Conservation (phyloP, 306 rosid species). For the Acacia acuminata region DNA sequence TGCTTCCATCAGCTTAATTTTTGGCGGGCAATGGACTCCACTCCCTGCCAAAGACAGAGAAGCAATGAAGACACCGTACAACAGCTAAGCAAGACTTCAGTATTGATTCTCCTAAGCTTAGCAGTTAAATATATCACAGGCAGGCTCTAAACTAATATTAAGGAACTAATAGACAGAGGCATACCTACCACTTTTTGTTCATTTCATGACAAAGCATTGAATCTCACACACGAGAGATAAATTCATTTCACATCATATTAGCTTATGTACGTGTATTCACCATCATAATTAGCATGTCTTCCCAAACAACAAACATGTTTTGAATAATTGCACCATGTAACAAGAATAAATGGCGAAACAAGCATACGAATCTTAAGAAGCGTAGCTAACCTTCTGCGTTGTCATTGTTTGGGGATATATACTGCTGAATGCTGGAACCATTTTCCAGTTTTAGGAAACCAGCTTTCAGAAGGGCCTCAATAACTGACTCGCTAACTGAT, state of each 20-base stretch:
- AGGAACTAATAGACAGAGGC: neutral
- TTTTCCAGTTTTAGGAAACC: conserved; percentile 57
- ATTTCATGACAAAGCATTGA: conserved; percentile 5
- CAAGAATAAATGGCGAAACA: conserved; percentile 11
- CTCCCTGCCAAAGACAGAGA: conserved; percentile 42
- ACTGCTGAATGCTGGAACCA: conserved; percentile 63
- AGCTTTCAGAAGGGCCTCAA: conserved; percentile 67
- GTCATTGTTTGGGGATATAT: conserved; percentile 40
- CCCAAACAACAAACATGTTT: neutral
- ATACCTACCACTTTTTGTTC: conserved; percentile 1
- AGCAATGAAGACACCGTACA: conserved; percentile 24
- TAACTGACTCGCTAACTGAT: conserved; percentile 81
- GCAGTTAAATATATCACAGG: neutral
- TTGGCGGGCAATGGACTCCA: conserved; percentile 38
- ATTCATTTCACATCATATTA: neutral
- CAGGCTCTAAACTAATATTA: neutral
- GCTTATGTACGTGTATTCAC: neutral
- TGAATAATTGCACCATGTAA: conserved; percentile 21
- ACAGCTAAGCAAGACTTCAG: neutral
- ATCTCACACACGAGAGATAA: neutral
- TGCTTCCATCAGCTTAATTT: conserved; percentile 75
- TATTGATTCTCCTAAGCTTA: neutral
- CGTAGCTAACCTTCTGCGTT: conserved; percentile 53
- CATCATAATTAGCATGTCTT: conserved; percentile 18
- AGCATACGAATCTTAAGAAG: conserved; percentile 5